Percentiles rank a stretch among this genome's conserved stretches.
Conservation (phyloP, 495 filamentous ascomycete genomes). For the Penicillium taxi region DNA sequence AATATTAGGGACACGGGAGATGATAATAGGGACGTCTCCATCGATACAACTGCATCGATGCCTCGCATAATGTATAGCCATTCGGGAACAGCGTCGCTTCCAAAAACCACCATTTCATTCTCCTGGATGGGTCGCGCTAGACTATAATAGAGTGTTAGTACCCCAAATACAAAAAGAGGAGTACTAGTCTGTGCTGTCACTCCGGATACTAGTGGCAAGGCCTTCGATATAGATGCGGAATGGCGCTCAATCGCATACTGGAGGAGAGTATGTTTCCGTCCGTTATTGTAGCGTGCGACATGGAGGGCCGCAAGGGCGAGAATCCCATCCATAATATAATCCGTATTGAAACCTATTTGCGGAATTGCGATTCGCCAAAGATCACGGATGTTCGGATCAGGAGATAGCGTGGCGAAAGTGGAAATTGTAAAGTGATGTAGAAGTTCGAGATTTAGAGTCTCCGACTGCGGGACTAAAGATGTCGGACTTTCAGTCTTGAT, state of each 20-base stretch:
- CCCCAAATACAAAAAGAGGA: background rate
- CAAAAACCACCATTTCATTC: background rate
- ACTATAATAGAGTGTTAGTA: background rate
- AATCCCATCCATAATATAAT: slow-evolving; percentile 18
- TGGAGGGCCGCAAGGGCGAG: slow-evolving; percentile 6
- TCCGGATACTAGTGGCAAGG: background rate
- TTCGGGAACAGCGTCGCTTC: background rate
- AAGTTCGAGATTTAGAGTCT: slow-evolving; percentile 6
- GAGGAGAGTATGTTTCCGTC: background rate
- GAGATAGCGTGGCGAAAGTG: slow-evolving; percentile 10
- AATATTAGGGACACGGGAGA: slow-evolving; percentile 3
- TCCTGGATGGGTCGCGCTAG: slow-evolving; percentile 1
- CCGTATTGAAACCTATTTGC: slow-evolving; percentile 5
- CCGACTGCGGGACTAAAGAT: slow-evolving; percentile 1
- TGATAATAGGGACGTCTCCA: background rate
- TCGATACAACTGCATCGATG: slow-evolving; percentile 4
- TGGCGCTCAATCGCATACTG: slow-evolving; percentile 1
- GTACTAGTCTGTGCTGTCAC: background rate
- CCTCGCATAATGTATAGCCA: background rate
- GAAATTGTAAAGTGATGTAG: slow-evolving; percentile 14
- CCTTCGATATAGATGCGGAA: background rate
- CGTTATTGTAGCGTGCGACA: background rate
- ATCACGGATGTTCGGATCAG: slow-evolving; percentile 1
- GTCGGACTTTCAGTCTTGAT: background rate
- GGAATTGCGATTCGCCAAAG: slow-evolving; percentile 26